Conservation (phyloP, 108 stramenopile genomes). For the Chaetoceros tenuissimus region DNA sequence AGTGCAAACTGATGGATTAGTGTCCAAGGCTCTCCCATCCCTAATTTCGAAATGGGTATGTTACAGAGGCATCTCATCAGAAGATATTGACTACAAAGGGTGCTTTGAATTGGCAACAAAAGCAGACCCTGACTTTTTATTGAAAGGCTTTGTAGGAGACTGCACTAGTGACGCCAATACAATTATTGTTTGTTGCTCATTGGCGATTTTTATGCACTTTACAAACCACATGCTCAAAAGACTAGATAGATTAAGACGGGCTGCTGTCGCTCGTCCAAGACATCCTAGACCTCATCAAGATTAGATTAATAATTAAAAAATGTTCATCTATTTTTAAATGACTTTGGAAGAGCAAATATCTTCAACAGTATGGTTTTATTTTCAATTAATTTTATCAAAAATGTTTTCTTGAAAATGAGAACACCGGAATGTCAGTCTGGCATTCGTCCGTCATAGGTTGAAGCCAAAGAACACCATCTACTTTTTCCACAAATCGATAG, state of each 20-base stretch:
- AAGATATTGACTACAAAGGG: slow-evolving; percentile 15
- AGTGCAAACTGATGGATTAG: neutral
- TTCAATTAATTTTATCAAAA: no score
- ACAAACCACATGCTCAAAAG: slow-evolving; percentile 38
- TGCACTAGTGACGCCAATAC: slow-evolving; percentile 59
- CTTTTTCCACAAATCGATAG: no score
- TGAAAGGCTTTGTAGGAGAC: slow-evolving; percentile 27
- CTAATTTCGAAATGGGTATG: slow-evolving; percentile 30
- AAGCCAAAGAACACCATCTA: no score
- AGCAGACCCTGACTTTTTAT: slow-evolving; percentile 56
- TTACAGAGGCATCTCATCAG: neutral
- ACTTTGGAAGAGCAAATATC: no score
- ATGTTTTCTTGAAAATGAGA: no score
- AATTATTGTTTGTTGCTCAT: slow-evolving; percentile 28
- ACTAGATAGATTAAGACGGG: slow-evolving; percentile 40
- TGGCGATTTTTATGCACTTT: slow-evolving; percentile 26
- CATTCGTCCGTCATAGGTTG: no score
- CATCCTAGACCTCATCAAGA: slow-evolving; percentile 42
- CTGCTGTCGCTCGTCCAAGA: slow-evolving; percentile 18
- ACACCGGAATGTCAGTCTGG: no score
- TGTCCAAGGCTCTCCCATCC: slow-evolving; percentile 24
- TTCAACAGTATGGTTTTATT: no score
- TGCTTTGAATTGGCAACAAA: slow-evolving; percentile 59
- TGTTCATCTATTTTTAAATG: no score
- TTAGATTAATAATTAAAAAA: no score